Conservation (phyloP, 2,329 filamentous ascomycete species). For the Penicillium psychrosexuale region DNA sequence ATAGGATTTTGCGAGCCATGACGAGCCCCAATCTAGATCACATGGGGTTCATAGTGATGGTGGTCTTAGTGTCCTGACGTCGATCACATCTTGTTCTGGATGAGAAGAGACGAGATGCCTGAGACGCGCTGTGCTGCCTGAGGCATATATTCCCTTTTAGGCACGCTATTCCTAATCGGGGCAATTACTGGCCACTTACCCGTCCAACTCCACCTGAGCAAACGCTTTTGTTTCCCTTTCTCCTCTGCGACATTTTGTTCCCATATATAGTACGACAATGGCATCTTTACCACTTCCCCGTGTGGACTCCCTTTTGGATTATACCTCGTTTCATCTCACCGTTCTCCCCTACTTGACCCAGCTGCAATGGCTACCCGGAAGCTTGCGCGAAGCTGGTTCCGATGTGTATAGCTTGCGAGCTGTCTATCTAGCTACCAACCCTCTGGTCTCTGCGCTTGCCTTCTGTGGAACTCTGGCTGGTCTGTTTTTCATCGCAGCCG, state of each 20-base stretch:
- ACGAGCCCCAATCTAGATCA: slow-evolving; percentile 9
- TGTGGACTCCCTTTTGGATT: slow-evolving; percentile 69
- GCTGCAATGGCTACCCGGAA: slow-evolving; percentile 66
- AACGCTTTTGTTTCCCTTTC: slow-evolving; percentile 7
- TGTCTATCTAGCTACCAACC: slow-evolving; percentile 82
- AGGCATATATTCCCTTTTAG: slow-evolving; percentile 5
- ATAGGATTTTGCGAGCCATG: slow-evolving; percentile 60
- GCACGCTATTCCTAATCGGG: slow-evolving; percentile 16
- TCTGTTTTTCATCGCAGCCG: slow-evolving; percentile 71
- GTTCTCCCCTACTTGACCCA: slow-evolving; percentile 72
- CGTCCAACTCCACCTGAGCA: slow-evolving; percentile 4
- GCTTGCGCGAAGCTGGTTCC: slow-evolving; percentile 58
- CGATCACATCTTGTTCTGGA: slow-evolving; percentile 17
- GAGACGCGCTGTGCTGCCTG: slow-evolving; percentile 11
- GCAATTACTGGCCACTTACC: slow-evolving; percentile 17
- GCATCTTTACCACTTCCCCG: slow-evolving; percentile 59
- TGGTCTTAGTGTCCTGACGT: slow-evolving; percentile 2
- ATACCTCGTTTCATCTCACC: slow-evolving; percentile 70
- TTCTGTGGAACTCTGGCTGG: slow-evolving; percentile 68
- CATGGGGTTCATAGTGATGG: slow-evolving; percentile 7
- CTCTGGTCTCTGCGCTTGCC: slow-evolving; percentile 70
- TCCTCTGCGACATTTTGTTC: background rate
- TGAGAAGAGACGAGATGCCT: slow-evolving; percentile 7
- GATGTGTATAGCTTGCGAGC: slow-evolving; percentile 62
- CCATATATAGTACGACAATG: slow-evolving; percentile 42